Conservation (phyloP, 345 rosid species). For the Corchorus capsularis region DNA sequence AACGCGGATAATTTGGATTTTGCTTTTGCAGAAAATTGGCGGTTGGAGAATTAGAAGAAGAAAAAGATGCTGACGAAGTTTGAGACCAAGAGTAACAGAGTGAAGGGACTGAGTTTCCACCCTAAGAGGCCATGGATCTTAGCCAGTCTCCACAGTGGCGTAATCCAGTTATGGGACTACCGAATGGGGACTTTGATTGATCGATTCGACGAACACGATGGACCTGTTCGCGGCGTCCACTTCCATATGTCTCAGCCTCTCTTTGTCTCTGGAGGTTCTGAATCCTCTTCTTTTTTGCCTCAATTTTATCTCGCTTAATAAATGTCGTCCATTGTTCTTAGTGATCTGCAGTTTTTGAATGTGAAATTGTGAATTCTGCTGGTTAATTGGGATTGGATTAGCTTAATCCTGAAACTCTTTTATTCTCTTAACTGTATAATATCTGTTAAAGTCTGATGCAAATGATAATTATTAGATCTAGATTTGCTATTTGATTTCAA, state of each 20-base stretch:
- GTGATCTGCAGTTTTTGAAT: slow-evolving; percentile 15
- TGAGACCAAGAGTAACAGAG: slow-evolving; percentile 98
- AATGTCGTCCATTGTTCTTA: neutral
- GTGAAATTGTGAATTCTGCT: neutral
- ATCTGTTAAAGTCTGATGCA: neutral
- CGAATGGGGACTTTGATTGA: slow-evolving; percentile 97
- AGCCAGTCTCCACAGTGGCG: slow-evolving; percentile 98
- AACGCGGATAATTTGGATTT: slow-evolving; percentile 5
- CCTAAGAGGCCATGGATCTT: slow-evolving; percentile 97
- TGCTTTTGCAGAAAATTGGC: slow-evolving; percentile 32
- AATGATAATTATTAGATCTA: slow-evolving; percentile 6
- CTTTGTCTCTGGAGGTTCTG: slow-evolving; percentile 88
- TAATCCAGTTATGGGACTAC: slow-evolving; percentile 99
- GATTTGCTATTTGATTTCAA: neutral
- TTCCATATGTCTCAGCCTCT: slow-evolving; percentile 91
- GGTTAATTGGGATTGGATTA: neutral
- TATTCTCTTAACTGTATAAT: neutral
- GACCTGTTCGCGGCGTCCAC: slow-evolving; percentile 98
- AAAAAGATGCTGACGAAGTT: slow-evolving; percentile 89
- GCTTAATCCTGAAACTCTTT: neutral
- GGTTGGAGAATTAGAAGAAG: slow-evolving; percentile 22
- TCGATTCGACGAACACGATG: slow-evolving; percentile 95
- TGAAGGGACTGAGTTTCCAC: slow-evolving; percentile 96
- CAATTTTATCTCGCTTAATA: neutral
- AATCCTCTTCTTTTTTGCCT: neutral